A percentile compares a stretch with the other conserved stretches of the same genome.
Conservation (phyloP, 2,329 filamentous ascomycete species). For the Beauveria rudraprayagi region DNA sequence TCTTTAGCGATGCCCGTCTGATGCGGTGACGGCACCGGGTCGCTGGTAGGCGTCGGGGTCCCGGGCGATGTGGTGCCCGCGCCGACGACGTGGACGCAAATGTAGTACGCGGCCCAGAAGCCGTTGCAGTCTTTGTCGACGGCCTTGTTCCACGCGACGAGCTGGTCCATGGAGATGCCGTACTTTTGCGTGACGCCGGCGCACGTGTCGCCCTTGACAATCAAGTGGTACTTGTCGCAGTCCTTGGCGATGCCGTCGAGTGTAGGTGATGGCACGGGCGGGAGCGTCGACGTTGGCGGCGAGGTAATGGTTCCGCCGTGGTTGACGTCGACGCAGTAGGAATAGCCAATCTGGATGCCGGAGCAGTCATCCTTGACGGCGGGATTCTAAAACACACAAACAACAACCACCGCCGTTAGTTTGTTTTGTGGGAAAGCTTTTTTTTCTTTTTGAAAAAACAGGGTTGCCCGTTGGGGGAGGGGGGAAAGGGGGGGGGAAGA, state of each 20-base stretch:
- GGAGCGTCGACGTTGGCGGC: background rate
- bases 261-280: background rate
- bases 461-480: background rate
- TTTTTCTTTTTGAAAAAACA: too few relatives aligned
- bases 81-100: background rate
- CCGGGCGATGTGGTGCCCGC: background rate
- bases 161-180: slow-evolving; percentile 6
- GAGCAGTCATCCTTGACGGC: slow-evolving; percentile 10
- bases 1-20: slow-evolving; percentile 2
- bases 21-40: background rate
- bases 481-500: too few relatives aligned
- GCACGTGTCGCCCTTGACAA: slow-evolving; percentile 5
- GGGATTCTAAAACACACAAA: slow-evolving; percentile 3
- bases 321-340: slow-evolving; percentile 12
- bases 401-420: background rate
- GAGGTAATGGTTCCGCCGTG: background rate
- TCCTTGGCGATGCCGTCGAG: slow-evolving; percentile 6
- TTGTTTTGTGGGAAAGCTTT: background rate
- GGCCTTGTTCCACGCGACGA: slow-evolving; percentile 10
- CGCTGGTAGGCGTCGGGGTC: background rate
- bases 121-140: slow-evolving; percentile 3
- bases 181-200: slow-evolving; percentile 5
- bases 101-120: background rate
- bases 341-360: slow-evolving; percentile 1
- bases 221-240: slow-evolving; percentile 11